Evolutionary conservation across 75 land plant species (phyloP).

Genomic region (Selaginella moellendorffii): DNA sequence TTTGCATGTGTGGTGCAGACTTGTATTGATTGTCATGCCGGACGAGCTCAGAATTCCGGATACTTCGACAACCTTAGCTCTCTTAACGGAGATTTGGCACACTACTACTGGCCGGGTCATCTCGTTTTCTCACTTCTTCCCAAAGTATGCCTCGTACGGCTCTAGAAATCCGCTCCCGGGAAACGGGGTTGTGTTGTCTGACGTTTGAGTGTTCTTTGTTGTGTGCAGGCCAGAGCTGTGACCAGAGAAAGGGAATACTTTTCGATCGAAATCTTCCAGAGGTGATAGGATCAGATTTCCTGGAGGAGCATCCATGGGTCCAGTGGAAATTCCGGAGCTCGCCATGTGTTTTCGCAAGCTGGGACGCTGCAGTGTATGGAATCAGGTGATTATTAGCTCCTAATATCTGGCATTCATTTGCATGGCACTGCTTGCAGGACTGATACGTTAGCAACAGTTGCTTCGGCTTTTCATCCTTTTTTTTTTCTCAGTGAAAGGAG

Average conservation of each 20-base stretch:
- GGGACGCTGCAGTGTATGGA: constrained; percentile 75
- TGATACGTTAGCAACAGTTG: too few relatives aligned
- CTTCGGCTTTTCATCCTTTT: too few relatives aligned
- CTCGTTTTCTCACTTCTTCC: constrained; percentile 84
- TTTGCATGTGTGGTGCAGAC: constrained; percentile 28
- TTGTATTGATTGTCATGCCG: constrained; percentile 71
- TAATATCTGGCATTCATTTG: too few relatives aligned
- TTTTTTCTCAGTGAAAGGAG: neutral
- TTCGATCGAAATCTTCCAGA: constrained; percentile 86
- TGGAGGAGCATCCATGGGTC: constrained; percentile 62
- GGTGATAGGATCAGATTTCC: constrained; percentile 63
- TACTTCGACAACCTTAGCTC: constrained; percentile 63
- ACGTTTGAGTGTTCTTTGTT: neutral
- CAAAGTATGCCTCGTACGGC: too few relatives aligned
- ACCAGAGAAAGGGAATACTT: constrained; percentile 88
- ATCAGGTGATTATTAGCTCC: constrained; percentile 74
- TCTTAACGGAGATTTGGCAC: constrained; percentile 23
- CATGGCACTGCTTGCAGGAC: too few relatives aligned
- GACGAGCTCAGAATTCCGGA: constrained; percentile 26
- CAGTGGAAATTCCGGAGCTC: constrained; percentile 39
- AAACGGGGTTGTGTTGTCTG: neutral
- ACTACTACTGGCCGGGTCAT: constrained; percentile 38
- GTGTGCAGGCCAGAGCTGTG: constrained; percentile 69
- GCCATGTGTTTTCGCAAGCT: constrained; percentile 93
- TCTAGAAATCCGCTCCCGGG: too few relatives aligned